phyloP scores from a whole-genome alignment of 495 filamentous ascomycete species.

The Annulohypoxylon maeteangense region DNA sequence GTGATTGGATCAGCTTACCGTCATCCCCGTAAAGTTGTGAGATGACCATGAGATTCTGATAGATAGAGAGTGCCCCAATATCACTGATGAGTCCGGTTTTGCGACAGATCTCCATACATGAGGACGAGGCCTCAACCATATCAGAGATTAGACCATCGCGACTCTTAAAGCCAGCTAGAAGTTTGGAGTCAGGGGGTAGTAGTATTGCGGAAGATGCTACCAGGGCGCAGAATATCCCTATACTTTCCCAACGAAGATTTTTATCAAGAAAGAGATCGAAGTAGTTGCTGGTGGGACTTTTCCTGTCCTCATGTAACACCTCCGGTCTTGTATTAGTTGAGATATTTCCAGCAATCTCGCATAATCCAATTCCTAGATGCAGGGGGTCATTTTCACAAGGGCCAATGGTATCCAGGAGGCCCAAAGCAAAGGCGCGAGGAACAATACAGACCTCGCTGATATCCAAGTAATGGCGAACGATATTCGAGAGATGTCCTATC shows the following conservation, averaged over 20 bases:
- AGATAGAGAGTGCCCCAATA: neutral
- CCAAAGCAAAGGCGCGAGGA: too few species aligned
- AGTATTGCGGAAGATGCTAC: neutral
- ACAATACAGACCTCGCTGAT: neutral
- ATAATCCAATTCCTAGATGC: too few species aligned
- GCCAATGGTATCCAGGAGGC: too few species aligned
- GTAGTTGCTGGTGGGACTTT: neutral
- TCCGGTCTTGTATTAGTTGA: neutral
- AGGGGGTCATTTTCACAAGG: too few species aligned
- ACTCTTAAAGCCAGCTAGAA: neutral
- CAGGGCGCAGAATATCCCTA: neutral
- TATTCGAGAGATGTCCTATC: too few species aligned
- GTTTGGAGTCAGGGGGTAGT: neutral
- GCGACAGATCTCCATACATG: neutral
- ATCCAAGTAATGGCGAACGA: too few species aligned
- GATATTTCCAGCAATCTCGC: neutral
- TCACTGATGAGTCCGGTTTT: neutral
- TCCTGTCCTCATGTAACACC: neutral
- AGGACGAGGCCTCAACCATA: neutral
- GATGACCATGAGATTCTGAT: conserved; percentile 1
- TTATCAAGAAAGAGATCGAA: neutral
- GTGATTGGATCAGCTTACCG: neutral
- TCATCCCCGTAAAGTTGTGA: neutral
- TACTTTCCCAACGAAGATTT: neutral
- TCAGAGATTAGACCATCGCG: neutral